Conservation (phyloP, 257 asterid genomes). For the Petunia axillaris region DNA sequence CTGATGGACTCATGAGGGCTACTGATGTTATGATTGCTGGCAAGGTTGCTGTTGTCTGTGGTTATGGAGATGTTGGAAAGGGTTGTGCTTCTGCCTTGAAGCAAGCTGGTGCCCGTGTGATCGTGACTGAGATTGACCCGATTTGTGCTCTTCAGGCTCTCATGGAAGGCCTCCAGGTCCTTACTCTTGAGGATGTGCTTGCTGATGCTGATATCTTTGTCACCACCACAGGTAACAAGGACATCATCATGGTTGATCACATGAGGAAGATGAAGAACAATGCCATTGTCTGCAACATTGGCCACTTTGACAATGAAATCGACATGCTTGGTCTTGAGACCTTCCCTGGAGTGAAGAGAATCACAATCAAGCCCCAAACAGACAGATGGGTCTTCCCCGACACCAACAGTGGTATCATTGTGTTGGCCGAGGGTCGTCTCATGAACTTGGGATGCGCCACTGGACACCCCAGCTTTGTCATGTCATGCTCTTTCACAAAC, state of each 20-base stretch:
- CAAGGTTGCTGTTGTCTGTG: slow-evolving; percentile 55
- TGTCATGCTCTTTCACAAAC: slow-evolving; percentile 68
- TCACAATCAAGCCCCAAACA: slow-evolving; percentile 63
- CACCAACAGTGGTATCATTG: slow-evolving; percentile 45
- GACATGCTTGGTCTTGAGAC: slow-evolving; percentile 65
- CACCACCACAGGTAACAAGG: slow-evolving; percentile 75
- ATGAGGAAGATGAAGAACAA: slow-evolving; percentile 68
- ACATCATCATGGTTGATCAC: slow-evolving; percentile 58
- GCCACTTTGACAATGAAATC: slow-evolving; percentile 68
- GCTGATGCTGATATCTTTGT: slow-evolving; percentile 59
- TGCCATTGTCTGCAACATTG: slow-evolving; percentile 69
- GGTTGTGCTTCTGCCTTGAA: slow-evolving; percentile 71
- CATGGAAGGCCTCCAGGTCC: slow-evolving; percentile 68
- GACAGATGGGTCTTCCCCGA: slow-evolving; percentile 66
- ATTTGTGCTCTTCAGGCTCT: slow-evolving; percentile 68
- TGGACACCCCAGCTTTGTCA: slow-evolving; percentile 66
- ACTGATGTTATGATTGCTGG: slow-evolving; percentile 72
- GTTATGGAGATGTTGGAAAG: slow-evolving; percentile 68
- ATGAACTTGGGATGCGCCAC: slow-evolving; percentile 79
- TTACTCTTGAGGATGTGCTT: slow-evolving; percentile 55
- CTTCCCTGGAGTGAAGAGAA: slow-evolving; percentile 56
- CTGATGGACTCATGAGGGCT: slow-evolving; percentile 68
- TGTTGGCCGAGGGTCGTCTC: slow-evolving; percentile 65
- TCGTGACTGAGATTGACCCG: slow-evolving; percentile 67
- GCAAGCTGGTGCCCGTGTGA: slow-evolving; percentile 64